Base-by-base conservation (phyloP, 495 filamentous ascomycete species). In the Aspergillus nanangensis region DNA sequence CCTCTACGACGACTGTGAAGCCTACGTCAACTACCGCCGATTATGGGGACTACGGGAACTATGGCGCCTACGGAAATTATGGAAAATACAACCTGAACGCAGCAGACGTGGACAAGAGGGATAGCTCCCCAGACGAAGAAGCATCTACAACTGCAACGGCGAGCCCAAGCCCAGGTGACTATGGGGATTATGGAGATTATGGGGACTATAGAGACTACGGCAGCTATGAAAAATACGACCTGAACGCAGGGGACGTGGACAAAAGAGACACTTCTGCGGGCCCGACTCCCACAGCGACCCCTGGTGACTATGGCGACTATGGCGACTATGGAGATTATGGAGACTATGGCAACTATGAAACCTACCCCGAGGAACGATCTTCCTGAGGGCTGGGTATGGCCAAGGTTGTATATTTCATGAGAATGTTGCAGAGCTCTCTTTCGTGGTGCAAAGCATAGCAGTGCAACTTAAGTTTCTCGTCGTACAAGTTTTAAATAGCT, bases 331-430 rank as follows among this genome's bases (percentile, higher is more conserved):
- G 42, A n/a, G n/a, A 38, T 19, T 52, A 52, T 38, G 52, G 44
- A 3, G 31, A 49, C 17, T 56, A 42, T 15, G 47, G 31, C 15
- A 38, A 36, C 22, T 50, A 50, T 21, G 48, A 36, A 1, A 41
- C 43, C 17, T 52, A 51, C 18, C 38, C 43, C n/a, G 35, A 43
- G 38, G 46, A 52, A 32, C 43, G 49, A 20, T 36, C 33, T 9
- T 36, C 15, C 33, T 36, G 20, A 36, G 33, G 33, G 33, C 4
- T 9, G 3, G 33, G 8, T 11, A 8, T 18, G 15, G 5, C 9
- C 15, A 36, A 18, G 33, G n/a, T n/a, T n/a, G n/a, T n/a, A n/a
- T n/a, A n/a, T n/a, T n/a, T n/a, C n/a, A n/a, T n/a, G n/a, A n/a
- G n/a, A n/a, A n/a, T n/a, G n/a, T n/a, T n/a, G n/a, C n/a, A n/a